These are phyloP conservation scores for Hordeum marinum DNA, from an alignment of 176 grass and related monocot genomes.

Conservation along the genomic window DNA sequence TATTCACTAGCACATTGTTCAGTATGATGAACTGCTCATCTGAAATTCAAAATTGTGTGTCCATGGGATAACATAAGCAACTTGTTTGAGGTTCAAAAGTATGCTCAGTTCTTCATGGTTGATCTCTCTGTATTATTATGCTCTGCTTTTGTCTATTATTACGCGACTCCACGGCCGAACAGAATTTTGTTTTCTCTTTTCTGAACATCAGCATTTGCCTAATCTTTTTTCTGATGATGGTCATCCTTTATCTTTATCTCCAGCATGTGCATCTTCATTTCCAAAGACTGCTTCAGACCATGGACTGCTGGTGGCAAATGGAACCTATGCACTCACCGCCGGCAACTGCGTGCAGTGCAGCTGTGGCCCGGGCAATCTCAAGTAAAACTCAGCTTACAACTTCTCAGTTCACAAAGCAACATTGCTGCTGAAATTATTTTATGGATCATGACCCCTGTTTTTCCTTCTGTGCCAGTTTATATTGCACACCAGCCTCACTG, in stretches of 20 bases:
- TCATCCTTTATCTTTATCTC: not conserved
- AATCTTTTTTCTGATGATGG: not conserved
- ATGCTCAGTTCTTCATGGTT: not conserved
- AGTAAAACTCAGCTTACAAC: slow-evolving; percentile 33
- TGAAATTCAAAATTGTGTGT: too few species aligned
- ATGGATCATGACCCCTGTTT: not conserved
- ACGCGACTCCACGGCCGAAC: not conserved
- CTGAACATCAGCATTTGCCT: not conserved
- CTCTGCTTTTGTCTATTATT: not conserved
- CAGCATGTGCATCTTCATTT: slow-evolving; percentile 85
- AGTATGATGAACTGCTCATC: not conserved
- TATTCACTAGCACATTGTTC: not conserved
- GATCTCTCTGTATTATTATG: not conserved
- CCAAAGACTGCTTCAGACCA: slow-evolving; percentile 61
- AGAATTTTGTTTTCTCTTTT: not conserved
- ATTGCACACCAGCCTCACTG: slow-evolving; percentile 73
- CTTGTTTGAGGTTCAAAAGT: not conserved
- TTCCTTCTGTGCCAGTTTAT: slow-evolving; percentile 46
- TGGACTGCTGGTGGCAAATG: slow-evolving; percentile 87
- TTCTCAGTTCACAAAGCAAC: not conserved
- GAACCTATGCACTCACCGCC: slow-evolving; percentile 70
- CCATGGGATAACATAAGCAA: too few species aligned
- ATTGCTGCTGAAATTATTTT: not conserved
- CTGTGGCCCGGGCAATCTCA: slow-evolving; percentile 77
- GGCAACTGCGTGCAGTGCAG: slow-evolving; percentile 86